These are phyloP conservation scores for Hanseniaspora clermontiae DNA, from an alignment of 805 yeast genomes.

Conservation along the genomic window DNA sequence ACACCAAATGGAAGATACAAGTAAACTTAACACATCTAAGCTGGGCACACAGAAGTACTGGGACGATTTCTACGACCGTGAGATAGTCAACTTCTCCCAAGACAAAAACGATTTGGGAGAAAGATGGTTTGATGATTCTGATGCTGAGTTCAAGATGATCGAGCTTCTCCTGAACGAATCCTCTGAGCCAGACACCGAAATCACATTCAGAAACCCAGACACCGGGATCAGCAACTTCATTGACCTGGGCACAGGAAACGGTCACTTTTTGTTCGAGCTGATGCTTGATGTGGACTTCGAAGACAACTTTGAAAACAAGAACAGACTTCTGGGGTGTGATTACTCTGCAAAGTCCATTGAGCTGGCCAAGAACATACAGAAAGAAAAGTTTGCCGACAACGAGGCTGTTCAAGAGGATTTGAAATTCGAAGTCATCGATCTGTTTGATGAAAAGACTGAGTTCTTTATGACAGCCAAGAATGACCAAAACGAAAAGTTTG, in stretches of 20 bases:
- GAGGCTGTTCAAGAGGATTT: constrained; percentile 21
- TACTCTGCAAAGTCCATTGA: constrained; percentile 70
- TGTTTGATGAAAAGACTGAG: constrained; percentile 32
- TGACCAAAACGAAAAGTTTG: constrained; percentile 39
- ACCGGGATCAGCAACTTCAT: constrained; percentile 31
- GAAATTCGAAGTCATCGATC: constrained; percentile 55
- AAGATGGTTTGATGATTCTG: constrained; percentile 92
- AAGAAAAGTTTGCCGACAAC: constrained; percentile 28
- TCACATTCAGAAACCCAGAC: constrained; percentile 24
- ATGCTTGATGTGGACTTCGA: constrained; percentile 42
- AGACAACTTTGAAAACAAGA: constrained; percentile 24
- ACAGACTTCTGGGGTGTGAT: constrained; percentile 63
- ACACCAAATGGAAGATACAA: constrained; percentile 30
- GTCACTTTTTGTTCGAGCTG: constrained; percentile 68
- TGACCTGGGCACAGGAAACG: constrained; percentile 95
- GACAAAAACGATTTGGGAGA: constrained; percentile 85
- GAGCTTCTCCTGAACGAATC: constrained; percentile 48
- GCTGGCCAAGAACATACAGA: constrained; percentile 54
- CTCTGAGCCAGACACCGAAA: constrained; percentile 21
- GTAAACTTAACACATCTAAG: constrained; percentile 56
- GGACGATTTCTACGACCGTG: constrained; percentile 75
- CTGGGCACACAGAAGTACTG: constrained; percentile 84
- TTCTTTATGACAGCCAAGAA: not conserved
- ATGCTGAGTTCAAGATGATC: constrained; percentile 78
- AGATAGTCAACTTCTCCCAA: constrained; percentile 53